These are phyloP conservation scores for Ceratonia siliqua DNA, from an alignment of 306 rosid species.

Conservation along the genomic window DNA sequence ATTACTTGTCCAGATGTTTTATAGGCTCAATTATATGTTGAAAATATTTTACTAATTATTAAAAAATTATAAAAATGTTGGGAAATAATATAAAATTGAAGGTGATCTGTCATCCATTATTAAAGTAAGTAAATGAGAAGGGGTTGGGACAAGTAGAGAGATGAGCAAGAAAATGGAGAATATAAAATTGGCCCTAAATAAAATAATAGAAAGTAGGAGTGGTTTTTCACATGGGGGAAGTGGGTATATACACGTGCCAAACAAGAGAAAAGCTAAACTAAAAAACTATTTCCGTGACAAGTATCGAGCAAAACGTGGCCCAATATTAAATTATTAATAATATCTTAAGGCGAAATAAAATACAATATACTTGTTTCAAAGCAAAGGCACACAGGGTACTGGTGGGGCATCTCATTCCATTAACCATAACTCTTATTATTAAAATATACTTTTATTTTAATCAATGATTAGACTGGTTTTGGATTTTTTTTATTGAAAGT, in stretches of 20 bases:
- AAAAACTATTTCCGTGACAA: conserved; percentile 32
- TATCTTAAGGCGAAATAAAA: background rate
- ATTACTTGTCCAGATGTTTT: no score
- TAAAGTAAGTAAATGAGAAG: no score
- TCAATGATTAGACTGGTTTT: no score
- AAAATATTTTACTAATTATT: no score
- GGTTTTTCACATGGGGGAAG: conserved; percentile 47
- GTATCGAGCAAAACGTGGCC: conserved; percentile 51
- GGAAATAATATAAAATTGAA: no score
- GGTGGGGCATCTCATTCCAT: background rate
- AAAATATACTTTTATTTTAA: no score
- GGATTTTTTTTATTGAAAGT: no score
- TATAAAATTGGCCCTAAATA: background rate
- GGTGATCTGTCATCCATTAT: no score
- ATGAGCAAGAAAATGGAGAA: background rate
- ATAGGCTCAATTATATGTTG: no score
- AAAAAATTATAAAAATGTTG: no score
- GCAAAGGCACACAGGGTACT: background rate
- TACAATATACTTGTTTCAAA: background rate
- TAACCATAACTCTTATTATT: background rate
- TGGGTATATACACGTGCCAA: conserved; percentile 43
- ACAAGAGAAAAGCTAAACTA: background rate
- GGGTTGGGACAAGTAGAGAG: no score
- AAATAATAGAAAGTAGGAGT: background rate
- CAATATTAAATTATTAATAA: conserved; percentile 26